phyloP scores from a whole-genome alignment of 176 grass and related monocot genomes.

The Oryza glaberrima region DNA sequence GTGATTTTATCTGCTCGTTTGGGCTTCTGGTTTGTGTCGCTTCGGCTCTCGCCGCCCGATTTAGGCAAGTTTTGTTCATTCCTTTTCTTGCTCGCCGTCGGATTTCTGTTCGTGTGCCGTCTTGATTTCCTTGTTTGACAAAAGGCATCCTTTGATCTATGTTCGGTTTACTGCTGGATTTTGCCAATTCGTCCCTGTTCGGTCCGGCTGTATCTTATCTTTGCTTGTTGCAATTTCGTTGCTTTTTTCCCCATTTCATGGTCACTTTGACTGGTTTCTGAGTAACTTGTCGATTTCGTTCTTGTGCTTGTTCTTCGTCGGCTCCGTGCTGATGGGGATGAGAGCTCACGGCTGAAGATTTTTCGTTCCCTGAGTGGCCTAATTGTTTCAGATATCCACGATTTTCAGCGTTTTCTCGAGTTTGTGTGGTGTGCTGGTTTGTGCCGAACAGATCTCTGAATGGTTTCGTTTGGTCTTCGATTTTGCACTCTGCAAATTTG shows the following conservation, averaged over 20 bases:
- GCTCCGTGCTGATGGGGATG: background rate
- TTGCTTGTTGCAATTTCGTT: constrained; percentile 19
- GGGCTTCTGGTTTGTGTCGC: background rate
- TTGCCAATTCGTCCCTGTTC: background rate
- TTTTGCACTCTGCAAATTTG: background rate
- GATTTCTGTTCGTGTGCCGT: background rate
- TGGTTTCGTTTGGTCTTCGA: background rate
- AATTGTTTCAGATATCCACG: background rate
- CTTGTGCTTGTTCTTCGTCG: background rate
- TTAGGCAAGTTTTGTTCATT: background rate
- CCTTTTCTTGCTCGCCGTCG: background rate
- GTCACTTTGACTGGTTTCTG: background rate
- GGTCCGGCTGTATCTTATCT: background rate
- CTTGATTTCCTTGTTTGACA: background rate
- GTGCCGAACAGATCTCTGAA: constrained; percentile 14
- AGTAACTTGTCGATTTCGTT: background rate
- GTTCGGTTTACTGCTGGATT: background rate
- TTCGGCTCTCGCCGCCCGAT: constrained; percentile 12
- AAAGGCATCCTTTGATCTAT: constrained; percentile 7
- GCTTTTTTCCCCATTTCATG: background rate
- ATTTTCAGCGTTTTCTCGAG: background rate
- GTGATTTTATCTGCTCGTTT: background rate
- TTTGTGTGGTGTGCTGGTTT: background rate
- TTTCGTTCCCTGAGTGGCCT: background rate
- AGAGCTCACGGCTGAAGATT: background rate